Evolutionary conservation across 2,329 filamentous ascomycete genomes (phyloP).

Genomic region (Chaetomium sp.): DNA sequence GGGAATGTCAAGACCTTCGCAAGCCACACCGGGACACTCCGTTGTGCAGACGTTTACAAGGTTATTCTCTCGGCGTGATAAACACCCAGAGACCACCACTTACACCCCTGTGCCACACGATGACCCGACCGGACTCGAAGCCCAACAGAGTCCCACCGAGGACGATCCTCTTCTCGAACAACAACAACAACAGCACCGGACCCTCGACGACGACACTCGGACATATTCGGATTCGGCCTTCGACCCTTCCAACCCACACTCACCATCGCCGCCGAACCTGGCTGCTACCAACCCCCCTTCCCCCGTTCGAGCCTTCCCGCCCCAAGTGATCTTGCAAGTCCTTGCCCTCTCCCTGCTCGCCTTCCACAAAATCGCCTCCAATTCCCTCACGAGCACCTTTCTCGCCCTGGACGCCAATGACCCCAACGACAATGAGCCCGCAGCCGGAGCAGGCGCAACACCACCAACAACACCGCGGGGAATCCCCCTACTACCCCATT

Average conservation of each 20-base stretch:
- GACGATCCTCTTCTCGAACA: neutral
- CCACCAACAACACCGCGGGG: neutral
- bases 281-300: no score
- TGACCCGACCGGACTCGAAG: neutral
- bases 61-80: no score
- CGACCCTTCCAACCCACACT: no score
- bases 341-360: constrained; percentile 10
- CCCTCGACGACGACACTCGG: neutral
- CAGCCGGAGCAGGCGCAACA: neutral
- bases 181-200: neutral
- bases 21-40: neutral
- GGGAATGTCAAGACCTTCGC: neutral
- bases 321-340: constrained; percentile 9
- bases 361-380: constrained; percentile 10
- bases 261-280: no score
- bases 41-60: neutral
- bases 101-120: no score
- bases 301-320: neutral
- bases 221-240: neutral
- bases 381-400: constrained; percentile 7
- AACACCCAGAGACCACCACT: no score
- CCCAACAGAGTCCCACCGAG: neutral
- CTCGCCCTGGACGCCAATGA: neutral
- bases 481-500: neutral
- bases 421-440: neutral